Conservation (phyloP, 2,329 filamentous ascomycete species). For the Talaromyces sp. region DNA sequence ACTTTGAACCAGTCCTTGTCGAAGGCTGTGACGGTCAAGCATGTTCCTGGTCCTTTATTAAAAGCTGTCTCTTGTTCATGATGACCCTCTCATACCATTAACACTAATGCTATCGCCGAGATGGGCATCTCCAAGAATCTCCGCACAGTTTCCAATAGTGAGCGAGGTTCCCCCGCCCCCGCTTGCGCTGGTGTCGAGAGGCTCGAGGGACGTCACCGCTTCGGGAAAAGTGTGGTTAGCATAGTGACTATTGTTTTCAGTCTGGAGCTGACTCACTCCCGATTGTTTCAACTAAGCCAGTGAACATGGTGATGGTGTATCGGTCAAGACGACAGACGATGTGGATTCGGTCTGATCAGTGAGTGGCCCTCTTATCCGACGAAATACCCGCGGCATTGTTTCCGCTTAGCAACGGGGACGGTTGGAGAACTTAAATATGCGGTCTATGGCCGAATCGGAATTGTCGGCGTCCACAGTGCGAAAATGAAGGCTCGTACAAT, state of each 20-base stretch:
- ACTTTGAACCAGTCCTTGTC: conserved; percentile 68
- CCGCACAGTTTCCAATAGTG: conserved; percentile 69
- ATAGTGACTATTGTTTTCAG: conserved; percentile 23
- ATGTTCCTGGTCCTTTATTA: conserved; percentile 56
- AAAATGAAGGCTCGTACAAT: conserved; percentile 7
- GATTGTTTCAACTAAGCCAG: conserved; percentile 85
- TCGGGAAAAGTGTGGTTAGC: conserved; percentile 25
- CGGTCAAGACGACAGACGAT: conserved; percentile 3
- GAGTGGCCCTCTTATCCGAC: background rate
- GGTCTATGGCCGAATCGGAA: background rate
- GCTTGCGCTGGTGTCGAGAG: conserved; percentile 66
- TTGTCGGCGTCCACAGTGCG: background rate
- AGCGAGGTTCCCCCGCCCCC: conserved; percentile 79
- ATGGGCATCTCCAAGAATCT: conserved; percentile 76
- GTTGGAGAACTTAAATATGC: background rate
- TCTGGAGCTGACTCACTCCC: conserved; percentile 63
- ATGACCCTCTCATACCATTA: conserved; percentile 58
- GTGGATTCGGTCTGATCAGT: background rate
- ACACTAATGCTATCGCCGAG: conserved; percentile 91
- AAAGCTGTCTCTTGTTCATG: background rate
- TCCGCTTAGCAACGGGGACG: conserved; percentile 1
- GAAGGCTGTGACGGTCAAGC: conserved; percentile 83
- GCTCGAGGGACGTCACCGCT: conserved; percentile 80
- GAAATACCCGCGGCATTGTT: background rate
- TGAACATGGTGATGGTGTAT: conserved; percentile 68